Base-by-base conservation (phyloP, 805 yeast species). In the Kluyveromyces dobzhanskii region DNA sequence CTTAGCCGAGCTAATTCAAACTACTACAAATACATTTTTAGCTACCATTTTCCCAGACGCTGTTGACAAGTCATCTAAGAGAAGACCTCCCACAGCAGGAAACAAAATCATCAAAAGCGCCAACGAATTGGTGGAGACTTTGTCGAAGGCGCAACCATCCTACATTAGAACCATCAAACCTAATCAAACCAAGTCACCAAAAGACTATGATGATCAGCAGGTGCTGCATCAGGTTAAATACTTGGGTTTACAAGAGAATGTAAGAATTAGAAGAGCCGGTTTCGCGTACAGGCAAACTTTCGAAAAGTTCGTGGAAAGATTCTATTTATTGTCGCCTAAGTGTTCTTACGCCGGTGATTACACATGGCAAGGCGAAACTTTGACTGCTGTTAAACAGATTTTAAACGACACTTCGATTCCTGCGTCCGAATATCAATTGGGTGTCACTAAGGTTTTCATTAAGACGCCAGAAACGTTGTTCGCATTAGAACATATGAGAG, bases 91-190 rank as follows among this genome's bases (percentile, higher is more conserved):
- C 45, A 88, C 97, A 10, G 96, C 97, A 0, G 82, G 95, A 49
- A 97, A 92, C 58, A 90, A 86, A 58, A 92, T 92, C 60, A 90
- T 87, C 59, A 73, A 69, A 45, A 81, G 94, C 57, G 99, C 99
- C 11, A 92, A 92, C 55, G 77, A 78, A 19, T 67, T 92, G 46
- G 95, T 90, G 37, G 86, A 82, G 24, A 92, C 97, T 0, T 69
- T 92, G 44, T 84, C 96, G 0, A 78, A 78, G 48, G 80, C 96
- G n/a, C 81, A 80, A 44, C 98, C 98, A 2, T 86, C 97, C 0
- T 92, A 92, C 59, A 92, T 92, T 49, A 81, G 98, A 69, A 92
- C 98, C 2, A 92, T 92, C 59, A 92, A 92, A 60, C 98, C 98
- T 17, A 92, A 92, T 61, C 95, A 88, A 64, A 81, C 86, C 46